Conservation (phyloP, 2,329 filamentous ascomycete species). For the Alternaria brassicae region DNA sequence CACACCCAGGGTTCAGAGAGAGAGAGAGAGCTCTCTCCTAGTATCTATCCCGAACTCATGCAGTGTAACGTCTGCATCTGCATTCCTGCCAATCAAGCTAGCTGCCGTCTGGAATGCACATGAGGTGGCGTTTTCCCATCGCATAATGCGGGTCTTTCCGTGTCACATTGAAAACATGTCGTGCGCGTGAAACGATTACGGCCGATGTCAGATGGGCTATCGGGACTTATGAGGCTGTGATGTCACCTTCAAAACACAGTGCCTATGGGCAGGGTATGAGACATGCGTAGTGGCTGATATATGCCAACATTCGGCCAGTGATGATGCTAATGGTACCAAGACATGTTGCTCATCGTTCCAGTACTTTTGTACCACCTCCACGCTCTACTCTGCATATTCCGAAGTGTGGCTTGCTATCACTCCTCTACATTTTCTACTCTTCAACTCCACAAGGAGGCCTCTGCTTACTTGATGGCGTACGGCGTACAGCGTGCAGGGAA, state of each 20-base stretch:
- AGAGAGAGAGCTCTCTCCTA: no score
- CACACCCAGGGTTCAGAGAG: not conserved
- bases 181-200: slow-evolving; percentile 6
- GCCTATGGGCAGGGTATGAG: no score
- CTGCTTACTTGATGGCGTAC: not conserved
- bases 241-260: not conserved
- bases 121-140: slow-evolving; percentile 12
- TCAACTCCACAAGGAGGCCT: not conserved
- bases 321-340: not conserved
- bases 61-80: not conserved
- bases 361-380: not conserved
- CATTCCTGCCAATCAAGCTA: not conserved
- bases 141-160: not conserved
- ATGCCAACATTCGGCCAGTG: not conserved
- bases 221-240: slow-evolving; percentile 8
- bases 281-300: not conserved
- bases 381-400: not conserved
- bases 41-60: not conserved
- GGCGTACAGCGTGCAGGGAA: not conserved
- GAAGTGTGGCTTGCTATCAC: not conserved
- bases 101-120: not conserved
- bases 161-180: slow-evolving; percentile 6
- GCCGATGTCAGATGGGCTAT: slow-evolving; percentile 7
- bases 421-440: not conserved
- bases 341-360: not conserved